Evolutionary conservation across 164 flowering plant species (phyloP).

Genomic region (Chimonanthus praecox): DNA sequence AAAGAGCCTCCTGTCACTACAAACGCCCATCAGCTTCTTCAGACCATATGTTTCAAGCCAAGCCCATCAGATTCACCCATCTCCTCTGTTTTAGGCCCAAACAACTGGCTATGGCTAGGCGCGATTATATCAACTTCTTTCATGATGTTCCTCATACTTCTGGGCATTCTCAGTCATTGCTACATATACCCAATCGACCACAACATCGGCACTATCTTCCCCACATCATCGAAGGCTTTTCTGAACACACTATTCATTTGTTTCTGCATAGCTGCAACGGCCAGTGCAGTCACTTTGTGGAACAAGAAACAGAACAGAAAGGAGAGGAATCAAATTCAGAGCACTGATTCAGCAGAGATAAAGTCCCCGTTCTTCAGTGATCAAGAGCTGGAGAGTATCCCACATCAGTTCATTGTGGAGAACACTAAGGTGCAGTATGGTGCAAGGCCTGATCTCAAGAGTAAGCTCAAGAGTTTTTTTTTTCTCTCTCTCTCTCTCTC

Average conservation of each 20-base stretch:
- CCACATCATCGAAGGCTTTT: slow-evolving; percentile 22
- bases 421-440: slow-evolving; percentile 56
- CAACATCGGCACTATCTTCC: slow-evolving; percentile 28
- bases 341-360: slow-evolving; percentile 17
- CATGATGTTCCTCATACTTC: slow-evolving; percentile 42
- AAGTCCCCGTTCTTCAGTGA: slow-evolving; percentile 15
- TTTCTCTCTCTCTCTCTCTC: background rate
- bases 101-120: slow-evolving; percentile 71
- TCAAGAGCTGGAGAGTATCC: slow-evolving; percentile 57
- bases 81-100: slow-evolving; percentile 55
- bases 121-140: slow-evolving; percentile 65
- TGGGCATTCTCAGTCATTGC: slow-evolving; percentile 42
- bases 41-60: slow-evolving; percentile 60
- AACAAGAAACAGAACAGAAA: slow-evolving; percentile 45
- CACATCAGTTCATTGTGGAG: slow-evolving; percentile 42
- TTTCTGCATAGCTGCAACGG: slow-evolving; percentile 32
- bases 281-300: slow-evolving; percentile 43
- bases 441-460: slow-evolving; percentile 54
- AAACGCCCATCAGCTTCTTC: background rate
- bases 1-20: slow-evolving; percentile 15
- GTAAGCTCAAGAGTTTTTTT: slow-evolving; percentile 7
- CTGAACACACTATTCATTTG: slow-evolving; percentile 38
- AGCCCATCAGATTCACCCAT: slow-evolving; percentile 40
- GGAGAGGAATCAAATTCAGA: slow-evolving; percentile 35
- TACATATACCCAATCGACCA: slow-evolving; percentile 66